Conservation (phyloP, 305 asterid species). For the Euphrasia arctica region DNA sequence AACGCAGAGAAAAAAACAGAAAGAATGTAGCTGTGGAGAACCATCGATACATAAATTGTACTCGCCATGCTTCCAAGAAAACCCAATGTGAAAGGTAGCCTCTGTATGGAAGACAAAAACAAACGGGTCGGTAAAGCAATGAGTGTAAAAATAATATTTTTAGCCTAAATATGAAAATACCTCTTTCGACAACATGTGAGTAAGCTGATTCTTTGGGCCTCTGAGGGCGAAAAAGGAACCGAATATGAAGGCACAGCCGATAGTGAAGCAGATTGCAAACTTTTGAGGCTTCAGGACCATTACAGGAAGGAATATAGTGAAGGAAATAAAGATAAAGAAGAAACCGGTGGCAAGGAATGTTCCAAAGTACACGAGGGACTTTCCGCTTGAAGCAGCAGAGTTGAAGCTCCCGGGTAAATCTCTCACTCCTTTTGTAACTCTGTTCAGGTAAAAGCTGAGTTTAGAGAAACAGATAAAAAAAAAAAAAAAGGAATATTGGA, state of each 20-base stretch:
- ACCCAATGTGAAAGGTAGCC: slow-evolving; percentile 73
- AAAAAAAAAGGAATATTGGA: neutral
- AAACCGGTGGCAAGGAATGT: slow-evolving; percentile 71
- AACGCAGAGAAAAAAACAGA: slow-evolving; percentile 72
- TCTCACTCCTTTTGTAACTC: slow-evolving; percentile 74
- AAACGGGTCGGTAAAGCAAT: slow-evolving; percentile 2
- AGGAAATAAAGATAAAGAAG: slow-evolving; percentile 71
- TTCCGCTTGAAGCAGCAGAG: slow-evolving; percentile 66
- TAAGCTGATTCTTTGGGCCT: slow-evolving; percentile 75
- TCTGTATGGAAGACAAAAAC: slow-evolving; percentile 39
- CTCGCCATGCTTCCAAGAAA: slow-evolving; percentile 77
- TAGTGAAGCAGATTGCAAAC: slow-evolving; percentile 84
- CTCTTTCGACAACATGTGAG: slow-evolving; percentile 85
- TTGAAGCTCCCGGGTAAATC: slow-evolving; percentile 70
- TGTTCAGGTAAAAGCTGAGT: slow-evolving; percentile 24
- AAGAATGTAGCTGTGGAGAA: slow-evolving; percentile 80
- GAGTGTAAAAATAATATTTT: neutral
- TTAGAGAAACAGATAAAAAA: slow-evolving; percentile 6
- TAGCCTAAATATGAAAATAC: slow-evolving; percentile 29
- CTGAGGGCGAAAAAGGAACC: slow-evolving; percentile 82
- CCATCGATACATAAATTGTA: slow-evolving; percentile 79
- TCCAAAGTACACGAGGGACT: slow-evolving; percentile 68
- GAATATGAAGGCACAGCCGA: slow-evolving; percentile 76
- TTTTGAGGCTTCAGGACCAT: slow-evolving; percentile 92
- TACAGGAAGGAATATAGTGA: slow-evolving; percentile 86